Conservation (phyloP, 495 filamentous ascomycete genomes). For the Chaetomium fimeti region DNA sequence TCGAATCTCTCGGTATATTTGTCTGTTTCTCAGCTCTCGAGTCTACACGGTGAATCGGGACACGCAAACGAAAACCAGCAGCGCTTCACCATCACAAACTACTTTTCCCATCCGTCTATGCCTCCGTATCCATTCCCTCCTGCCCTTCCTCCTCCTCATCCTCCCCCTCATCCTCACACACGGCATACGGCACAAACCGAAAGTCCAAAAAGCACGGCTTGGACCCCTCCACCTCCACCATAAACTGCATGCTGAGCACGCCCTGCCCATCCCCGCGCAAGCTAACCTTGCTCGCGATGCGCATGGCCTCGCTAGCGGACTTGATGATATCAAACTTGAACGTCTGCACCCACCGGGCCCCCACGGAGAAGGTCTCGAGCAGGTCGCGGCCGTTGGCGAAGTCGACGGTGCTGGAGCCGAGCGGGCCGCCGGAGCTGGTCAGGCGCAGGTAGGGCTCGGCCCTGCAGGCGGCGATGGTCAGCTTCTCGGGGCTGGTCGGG, state of each 20-base stretch:
- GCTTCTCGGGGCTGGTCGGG: slow-evolving; percentile 61
- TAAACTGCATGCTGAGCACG: slow-evolving; percentile 91
- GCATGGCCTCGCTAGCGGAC: slow-evolving; percentile 82
- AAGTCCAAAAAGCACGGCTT: slow-evolving; percentile 48
- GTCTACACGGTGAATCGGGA: no score
- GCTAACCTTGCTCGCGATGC: slow-evolving; percentile 85
- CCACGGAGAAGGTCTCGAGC: slow-evolving; percentile 73
- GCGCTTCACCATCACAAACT: background rate
- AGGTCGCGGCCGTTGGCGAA: slow-evolving; percentile 73
- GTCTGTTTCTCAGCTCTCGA: no score
- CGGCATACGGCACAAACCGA: slow-evolving; percentile 51
- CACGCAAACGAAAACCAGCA: no score
- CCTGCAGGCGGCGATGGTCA: slow-evolving; percentile 63
- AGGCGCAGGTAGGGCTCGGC: slow-evolving; percentile 71
- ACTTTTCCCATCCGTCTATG: background rate
- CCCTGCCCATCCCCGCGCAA: slow-evolving; percentile 82
- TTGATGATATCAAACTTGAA: slow-evolving; percentile 87
- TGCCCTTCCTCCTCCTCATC: slow-evolving; percentile 26
- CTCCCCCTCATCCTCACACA: slow-evolving; percentile 40
- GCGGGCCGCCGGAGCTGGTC: slow-evolving; percentile 61
- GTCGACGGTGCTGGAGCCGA: slow-evolving; percentile 79
- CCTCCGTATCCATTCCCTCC: slow-evolving; percentile 19
- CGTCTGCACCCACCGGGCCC: slow-evolving; percentile 51
- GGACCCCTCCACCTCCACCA: slow-evolving; percentile 73
- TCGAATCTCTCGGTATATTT: no score